Conservation (phyloP, 139 green algal species). For the Tetraselmis chui region DNA sequence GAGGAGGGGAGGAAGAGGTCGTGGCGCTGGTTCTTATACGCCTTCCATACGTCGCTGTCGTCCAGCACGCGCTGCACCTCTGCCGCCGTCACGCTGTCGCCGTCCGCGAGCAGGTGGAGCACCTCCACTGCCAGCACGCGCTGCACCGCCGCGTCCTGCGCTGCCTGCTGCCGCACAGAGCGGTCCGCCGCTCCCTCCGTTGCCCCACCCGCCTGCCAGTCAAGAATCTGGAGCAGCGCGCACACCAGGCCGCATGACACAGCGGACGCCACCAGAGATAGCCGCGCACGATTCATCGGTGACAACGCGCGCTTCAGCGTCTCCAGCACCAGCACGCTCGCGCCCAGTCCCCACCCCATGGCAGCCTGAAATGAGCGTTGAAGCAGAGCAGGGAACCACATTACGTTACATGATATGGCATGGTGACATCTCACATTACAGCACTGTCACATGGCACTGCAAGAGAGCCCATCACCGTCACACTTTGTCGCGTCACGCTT, state of each 20-base stretch:
- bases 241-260: slow-evolving; percentile 36
- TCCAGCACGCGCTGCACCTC: slow-evolving; percentile 38
- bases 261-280: slow-evolving; percentile 53
- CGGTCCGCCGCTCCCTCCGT: not conserved
- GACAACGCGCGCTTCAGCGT: slow-evolving; percentile 58
- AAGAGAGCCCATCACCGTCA: too few relatives aligned
- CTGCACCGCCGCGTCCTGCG: slow-evolving; percentile 53
- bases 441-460: too few relatives aligned
- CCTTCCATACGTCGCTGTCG: slow-evolving; percentile 59
- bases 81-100: slow-evolving; percentile 32
- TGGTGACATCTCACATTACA: too few relatives aligned
- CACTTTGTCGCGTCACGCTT: too few relatives aligned
- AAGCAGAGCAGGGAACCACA: too few relatives aligned
- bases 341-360: slow-evolving; percentile 37
- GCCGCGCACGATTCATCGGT: slow-evolving; percentile 42
- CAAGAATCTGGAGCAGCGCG: slow-evolving; percentile 54
- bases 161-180: slow-evolving; percentile 13
- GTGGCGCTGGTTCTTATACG: slow-evolving; percentile 67
- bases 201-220: slow-evolving; percentile 45
- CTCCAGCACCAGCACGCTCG: slow-evolving; percentile 63
- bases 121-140: slow-evolving; percentile 72
- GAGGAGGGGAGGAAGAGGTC: slow-evolving; percentile 76
- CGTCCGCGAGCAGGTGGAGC: slow-evolving; percentile 51
- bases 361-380: too few relatives aligned
- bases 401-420: too few relatives aligned